phyloP scores from a whole-genome alignment of 1,284 basidiomycete species.

The Marasmius fiardii region DNA sequence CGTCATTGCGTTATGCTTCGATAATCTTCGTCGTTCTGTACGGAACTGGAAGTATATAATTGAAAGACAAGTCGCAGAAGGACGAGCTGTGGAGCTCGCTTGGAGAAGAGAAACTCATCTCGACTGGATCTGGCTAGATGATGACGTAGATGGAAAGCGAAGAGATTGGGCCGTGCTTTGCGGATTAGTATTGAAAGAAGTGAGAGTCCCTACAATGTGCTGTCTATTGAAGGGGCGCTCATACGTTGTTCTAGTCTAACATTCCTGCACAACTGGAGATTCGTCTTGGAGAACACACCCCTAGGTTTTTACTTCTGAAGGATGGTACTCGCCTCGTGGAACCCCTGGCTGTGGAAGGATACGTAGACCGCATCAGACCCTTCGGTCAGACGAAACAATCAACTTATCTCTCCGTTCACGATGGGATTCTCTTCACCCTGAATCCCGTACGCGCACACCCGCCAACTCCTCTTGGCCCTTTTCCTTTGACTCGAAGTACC shows the following conservation, averaged over 20 bases:
- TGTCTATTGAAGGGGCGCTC: neutral
- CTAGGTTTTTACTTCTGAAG: conserved; percentile 49
- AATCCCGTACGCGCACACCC: conserved; percentile 54
- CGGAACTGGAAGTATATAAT: conserved; percentile 65
- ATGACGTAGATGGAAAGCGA: conserved; percentile 57
- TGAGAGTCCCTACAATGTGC: conserved; percentile 25
- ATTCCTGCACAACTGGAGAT: conserved; percentile 64
- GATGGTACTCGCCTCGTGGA: conserved; percentile 59
- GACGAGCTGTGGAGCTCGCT: conserved; percentile 66
- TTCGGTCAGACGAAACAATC: conserved; percentile 57
- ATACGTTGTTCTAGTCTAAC: conserved; percentile 6
- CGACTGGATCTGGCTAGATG: conserved; percentile 79
- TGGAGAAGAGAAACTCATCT: conserved; percentile 72
- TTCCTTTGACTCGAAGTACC: conserved; percentile 23
- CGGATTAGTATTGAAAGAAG: conserved; percentile 70
- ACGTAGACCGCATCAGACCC: conserved; percentile 67
- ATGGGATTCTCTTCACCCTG: conserved; percentile 69
- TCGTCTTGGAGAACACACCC: conserved; percentile 64
- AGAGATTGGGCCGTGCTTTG: conserved; percentile 73
- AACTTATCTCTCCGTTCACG: conserved; percentile 72
- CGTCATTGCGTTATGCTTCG: conserved; percentile 55
- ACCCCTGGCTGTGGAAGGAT: conserved; percentile 79
- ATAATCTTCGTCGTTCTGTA: conserved; percentile 48
- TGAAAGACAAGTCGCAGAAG: conserved; percentile 47
- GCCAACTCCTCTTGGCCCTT: conserved; percentile 62